Conservation (phyloP, 805 yeast species). For the Nakazawaea ishiwadae region DNA sequence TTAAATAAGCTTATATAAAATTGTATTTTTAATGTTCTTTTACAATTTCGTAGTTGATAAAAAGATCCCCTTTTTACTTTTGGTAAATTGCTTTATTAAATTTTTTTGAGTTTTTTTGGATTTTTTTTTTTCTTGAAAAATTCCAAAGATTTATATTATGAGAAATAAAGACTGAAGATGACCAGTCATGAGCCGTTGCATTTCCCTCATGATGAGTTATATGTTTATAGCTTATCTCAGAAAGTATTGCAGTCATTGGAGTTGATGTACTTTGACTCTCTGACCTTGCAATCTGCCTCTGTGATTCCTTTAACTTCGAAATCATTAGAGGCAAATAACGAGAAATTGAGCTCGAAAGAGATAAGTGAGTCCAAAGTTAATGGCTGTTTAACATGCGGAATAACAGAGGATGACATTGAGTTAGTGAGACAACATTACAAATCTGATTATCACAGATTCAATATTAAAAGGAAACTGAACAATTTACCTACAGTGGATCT, state of each 20-base stretch:
- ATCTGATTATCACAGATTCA: slow-evolving; percentile 54
- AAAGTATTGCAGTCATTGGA: slow-evolving; percentile 40
- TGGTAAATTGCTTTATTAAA: no score
- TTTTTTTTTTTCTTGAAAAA: no score
- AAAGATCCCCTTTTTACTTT: no score
- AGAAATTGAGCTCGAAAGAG: slow-evolving; percentile 4
- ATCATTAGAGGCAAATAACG: slow-evolving; percentile 14
- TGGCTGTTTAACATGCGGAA: slow-evolving; percentile 22
- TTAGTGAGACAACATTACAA: slow-evolving; percentile 42
- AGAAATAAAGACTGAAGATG: not conserved
- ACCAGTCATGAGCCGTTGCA: not conserved
- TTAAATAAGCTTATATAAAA: no score
- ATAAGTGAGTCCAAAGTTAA: slow-evolving; percentile 3
- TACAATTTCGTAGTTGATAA: no score
- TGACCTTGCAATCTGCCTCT: slow-evolving; percentile 33
- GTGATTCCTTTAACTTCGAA: slow-evolving; percentile 12
- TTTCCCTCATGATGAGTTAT: slow-evolving; percentile 29
- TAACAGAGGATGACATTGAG: slow-evolving; percentile 14
- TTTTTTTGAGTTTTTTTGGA: no score
- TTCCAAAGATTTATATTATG: no score
- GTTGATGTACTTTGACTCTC: slow-evolving; percentile 50
- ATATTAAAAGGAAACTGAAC: slow-evolving; percentile 47
- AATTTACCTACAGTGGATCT: slow-evolving; percentile 45
- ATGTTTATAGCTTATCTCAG: slow-evolving; percentile 42
- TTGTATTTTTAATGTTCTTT: no score